A percentile compares a stretch with the other conserved stretches of the same genome.
Conservation (phyloP, 2,329 filamentous ascomycete species). For the Rhinocladiella similis region DNA sequence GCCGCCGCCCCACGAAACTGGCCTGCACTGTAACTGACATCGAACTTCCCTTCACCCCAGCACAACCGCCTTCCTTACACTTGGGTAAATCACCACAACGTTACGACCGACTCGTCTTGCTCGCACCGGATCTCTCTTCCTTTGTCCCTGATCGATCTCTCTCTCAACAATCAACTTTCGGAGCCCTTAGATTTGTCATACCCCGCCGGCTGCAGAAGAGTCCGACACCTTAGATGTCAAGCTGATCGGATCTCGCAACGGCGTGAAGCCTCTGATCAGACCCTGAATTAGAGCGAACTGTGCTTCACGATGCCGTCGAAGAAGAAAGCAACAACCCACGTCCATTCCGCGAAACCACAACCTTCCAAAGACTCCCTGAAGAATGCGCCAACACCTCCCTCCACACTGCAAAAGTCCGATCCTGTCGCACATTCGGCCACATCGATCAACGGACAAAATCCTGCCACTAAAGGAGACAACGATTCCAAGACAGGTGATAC, state of each 20-base stretch:
- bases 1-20: conserved; percentile 15
- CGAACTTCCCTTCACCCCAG: conserved; percentile 9
- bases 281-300: background rate
- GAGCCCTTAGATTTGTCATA: conserved; percentile 15
- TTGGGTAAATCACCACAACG: background rate
- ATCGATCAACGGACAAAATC: conserved; percentile 29
- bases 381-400: conserved; percentile 17
- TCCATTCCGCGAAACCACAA: conserved; percentile 17
- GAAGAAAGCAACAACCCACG: conserved; percentile 24
- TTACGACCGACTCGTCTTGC: background rate
- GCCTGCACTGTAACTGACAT: conserved; percentile 2
- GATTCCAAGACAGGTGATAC: conserved; percentile 34
- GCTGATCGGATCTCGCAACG: conserved; percentile 14
- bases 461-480: conserved; percentile 28
- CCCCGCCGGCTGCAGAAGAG: conserved; percentile 17
- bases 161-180: background rate
- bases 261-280: conserved; percentile 1
- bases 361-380: conserved; percentile 11
- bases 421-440: conserved; percentile 15
- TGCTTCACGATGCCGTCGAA: conserved; percentile 29
- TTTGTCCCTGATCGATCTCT: background rate
- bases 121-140: conserved; percentile 2
- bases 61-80: conserved; percentile 6
- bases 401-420: conserved; percentile 9
- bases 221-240: conserved; percentile 18